Base-by-base conservation (phyloP, 352 stramenopile species). In the Globisporangium ultimum region DNA sequence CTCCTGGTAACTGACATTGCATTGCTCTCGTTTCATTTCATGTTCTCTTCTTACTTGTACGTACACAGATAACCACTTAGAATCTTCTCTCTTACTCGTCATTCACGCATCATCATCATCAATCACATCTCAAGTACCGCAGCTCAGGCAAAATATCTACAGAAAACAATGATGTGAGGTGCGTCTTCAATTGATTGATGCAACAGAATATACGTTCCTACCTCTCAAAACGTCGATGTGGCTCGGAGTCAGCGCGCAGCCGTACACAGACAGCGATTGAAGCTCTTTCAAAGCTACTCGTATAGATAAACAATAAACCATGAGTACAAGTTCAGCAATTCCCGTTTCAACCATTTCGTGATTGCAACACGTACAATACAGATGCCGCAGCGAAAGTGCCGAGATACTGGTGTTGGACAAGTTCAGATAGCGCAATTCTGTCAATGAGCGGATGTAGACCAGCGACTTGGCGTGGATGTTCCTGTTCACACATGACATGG, bases 381-480 rank as follows among this genome's bases (percentile, higher is more conserved):
- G 65, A 58, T 90, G 78, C 15, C 78, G 80, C 21, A 93, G 74
- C 8, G 78, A 93, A 18, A 80, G 61, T 12, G 72, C 76, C 0
- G 78, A 85, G 20, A 93, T 82, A 28, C 67, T 72, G 9, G 84
- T 93, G 61, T 89, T 87, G 9, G 81, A 91, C 50, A 93, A 67
- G 63, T 93, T 93, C 56, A 93, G 64, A 38, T 72, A 78, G 53
- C 73, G 78, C 18, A 93, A 60, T 54, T 75, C 47, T 15, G 77
- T 84, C 24, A 93, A 65, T 28, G 77, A 69, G 28, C 73, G 79
- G 5, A 93, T 67, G 61, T 73, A 72, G 55, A 78, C 76, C 18
- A 91, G 53, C 14, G 74, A 87, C 67, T 89, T 89, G 56, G 73
- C 66, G 14, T 78, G 76, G 43, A 93, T 89, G 61, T 88, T 81